Conservation (phyloP, 1,284 basidiomycete species). For the Nidula niveotomentosa region DNA sequence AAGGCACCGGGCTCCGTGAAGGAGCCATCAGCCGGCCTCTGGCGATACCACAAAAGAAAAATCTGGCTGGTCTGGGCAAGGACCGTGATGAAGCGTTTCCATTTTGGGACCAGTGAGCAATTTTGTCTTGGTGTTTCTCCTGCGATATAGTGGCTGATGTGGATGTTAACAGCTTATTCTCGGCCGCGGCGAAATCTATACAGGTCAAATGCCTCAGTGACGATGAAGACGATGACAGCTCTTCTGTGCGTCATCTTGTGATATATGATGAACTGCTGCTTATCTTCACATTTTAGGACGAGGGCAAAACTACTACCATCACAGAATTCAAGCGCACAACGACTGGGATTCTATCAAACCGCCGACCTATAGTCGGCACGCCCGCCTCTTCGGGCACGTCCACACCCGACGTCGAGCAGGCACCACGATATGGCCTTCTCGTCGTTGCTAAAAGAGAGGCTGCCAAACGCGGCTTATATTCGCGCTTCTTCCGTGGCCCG, state of each 20-base stretch:
- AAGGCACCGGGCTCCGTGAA: conserved; percentile 71
- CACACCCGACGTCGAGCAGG: conserved; percentile 37
- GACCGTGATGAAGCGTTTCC: conserved; percentile 92
- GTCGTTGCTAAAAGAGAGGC: conserved; percentile 75
- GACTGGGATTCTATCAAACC: conserved; percentile 78
- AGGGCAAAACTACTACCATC: conserved; percentile 13
- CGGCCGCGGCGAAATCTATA: conserved; percentile 76
- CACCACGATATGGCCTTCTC: conserved; percentile 52
- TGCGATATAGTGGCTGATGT: not conserved
- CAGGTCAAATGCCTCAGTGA: conserved; percentile 62
- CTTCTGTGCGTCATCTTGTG: conserved; percentile 2
- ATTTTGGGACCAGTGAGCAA: conserved; percentile 91
- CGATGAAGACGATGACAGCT: conserved; percentile 31
- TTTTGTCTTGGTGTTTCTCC: not conserved
- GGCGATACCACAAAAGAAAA: conserved; percentile 82
- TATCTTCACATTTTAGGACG: conserved; percentile 11
- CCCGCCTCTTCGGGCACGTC: conserved; percentile 47
- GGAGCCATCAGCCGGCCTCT: conserved; percentile 74
- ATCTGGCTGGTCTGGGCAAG: conserved; percentile 81
- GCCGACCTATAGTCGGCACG: conserved; percentile 54
- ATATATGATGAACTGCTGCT: conserved; percentile 3
- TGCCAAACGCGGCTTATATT: conserved; percentile 74
- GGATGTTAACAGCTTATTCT: conserved; percentile 62
- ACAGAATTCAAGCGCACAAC: conserved; percentile 53
- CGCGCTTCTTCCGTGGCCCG: conserved; percentile 79